Percentiles rank a stretch among this genome's conserved stretches.
phyloP scores from a whole-genome alignment of 163 green algal genomes.

The Chloroidium sp. region DNA sequence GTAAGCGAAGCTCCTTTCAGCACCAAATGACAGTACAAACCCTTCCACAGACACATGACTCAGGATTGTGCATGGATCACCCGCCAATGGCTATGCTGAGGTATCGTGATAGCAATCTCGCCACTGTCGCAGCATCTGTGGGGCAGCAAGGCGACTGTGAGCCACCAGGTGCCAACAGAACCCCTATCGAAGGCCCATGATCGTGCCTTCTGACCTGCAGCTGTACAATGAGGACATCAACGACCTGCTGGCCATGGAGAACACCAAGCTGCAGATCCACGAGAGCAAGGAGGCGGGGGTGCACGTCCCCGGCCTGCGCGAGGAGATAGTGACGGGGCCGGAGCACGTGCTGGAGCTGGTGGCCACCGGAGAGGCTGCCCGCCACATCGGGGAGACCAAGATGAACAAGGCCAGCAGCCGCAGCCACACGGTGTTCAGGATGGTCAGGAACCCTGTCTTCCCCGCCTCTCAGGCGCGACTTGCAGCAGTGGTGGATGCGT shows the following conservation, averaged over 20 bases:
- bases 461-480: neutral
- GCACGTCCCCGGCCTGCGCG: constrained; percentile 87
- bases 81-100: no score
- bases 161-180: no score
- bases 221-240: constrained; percentile 97
- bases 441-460: constrained; percentile 49
- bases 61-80: no score
- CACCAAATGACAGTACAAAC: no score
- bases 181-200: neutral
- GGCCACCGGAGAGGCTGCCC: constrained; percentile 60
- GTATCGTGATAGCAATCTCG: no score
- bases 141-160: no score
- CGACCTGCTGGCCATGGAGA: constrained; percentile 73
- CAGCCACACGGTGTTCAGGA: constrained; percentile 94
- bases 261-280: constrained; percentile 82
- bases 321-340: constrained; percentile 83
- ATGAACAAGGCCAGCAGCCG: constrained; percentile 92
- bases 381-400: constrained; percentile 85
- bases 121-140: no score
- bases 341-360: constrained; percentile 74
- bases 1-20: no score
- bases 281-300: constrained; percentile 81
- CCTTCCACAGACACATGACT: no score
- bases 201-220: constrained; percentile 29
- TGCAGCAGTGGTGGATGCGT: neutral